phyloP scores from a whole-genome alignment of 176 grass and related monocot genomes.

The Triticum turgidum region DNA sequence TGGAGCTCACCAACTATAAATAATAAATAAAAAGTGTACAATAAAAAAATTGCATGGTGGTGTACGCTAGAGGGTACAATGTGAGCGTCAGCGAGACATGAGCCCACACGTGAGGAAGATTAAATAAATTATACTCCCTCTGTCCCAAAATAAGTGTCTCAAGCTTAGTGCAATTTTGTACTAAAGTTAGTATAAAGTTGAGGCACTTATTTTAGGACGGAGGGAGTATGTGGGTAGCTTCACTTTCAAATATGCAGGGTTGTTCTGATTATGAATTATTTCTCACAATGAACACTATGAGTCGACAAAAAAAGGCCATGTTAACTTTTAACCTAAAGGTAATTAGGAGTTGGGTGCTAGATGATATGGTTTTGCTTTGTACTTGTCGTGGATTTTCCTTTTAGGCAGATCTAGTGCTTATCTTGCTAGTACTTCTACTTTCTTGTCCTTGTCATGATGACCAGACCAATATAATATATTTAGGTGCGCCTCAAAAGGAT shows the following conservation, averaged over 20 bases:
- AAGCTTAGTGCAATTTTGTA: no score
- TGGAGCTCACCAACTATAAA: background rate
- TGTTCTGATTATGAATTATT: background rate
- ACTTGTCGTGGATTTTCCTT: background rate
- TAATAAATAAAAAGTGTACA: background rate
- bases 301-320: background rate
- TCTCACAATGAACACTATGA: background rate
- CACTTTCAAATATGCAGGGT: background rate
- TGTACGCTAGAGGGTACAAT: background rate
- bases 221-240: background rate
- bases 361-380: background rate
- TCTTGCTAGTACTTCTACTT: constrained; percentile 10
- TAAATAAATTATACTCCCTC: background rate
- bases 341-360: background rate
- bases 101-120: background rate
- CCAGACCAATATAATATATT: background rate
- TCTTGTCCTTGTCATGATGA: constrained; percentile 29
- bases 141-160: no score
- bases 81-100: background rate
- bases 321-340: background rate
- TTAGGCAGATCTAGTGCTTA: constrained; percentile 5
- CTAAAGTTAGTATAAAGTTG: no score
- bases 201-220: no score
- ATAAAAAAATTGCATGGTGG: no score
- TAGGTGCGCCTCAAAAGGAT: background rate